Conservation (phyloP, 768 basidiomycete genomes). For the Gyrodon lividus region DNA sequence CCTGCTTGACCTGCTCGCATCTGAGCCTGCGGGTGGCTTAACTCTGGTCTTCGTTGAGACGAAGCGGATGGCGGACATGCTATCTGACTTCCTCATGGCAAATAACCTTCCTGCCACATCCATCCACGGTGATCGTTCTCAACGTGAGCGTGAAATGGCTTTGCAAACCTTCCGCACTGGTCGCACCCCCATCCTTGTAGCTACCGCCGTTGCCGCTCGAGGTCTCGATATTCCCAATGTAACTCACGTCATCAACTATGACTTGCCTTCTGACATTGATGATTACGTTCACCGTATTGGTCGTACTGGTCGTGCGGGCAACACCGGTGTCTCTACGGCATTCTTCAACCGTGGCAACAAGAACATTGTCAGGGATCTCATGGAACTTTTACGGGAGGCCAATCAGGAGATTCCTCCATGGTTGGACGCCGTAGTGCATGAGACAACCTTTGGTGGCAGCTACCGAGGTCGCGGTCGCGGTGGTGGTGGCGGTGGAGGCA, state of each 20-base stretch:
- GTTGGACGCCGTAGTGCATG: slow-evolving; percentile 85
- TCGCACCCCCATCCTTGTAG: slow-evolving; percentile 93
- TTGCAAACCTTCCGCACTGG: slow-evolving; percentile 94
- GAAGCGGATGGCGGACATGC: slow-evolving; percentile 98
- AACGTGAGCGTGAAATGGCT: slow-evolving; percentile 96
- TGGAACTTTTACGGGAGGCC: slow-evolving; percentile 93
- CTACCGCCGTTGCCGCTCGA: slow-evolving; percentile 98
- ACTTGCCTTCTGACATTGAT: slow-evolving; percentile 96
- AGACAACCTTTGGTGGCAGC: slow-evolving; percentile 68
- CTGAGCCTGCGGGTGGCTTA: slow-evolving; percentile 67
- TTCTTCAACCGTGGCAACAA: slow-evolving; percentile 95
- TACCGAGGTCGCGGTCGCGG: slow-evolving; percentile 60
- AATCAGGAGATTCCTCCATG: slow-evolving; percentile 93
- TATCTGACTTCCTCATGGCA: slow-evolving; percentile 90
- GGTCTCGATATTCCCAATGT: slow-evolving; percentile 99
- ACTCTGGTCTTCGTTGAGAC: slow-evolving; percentile 99
- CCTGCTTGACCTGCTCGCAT: slow-evolving; percentile 87
- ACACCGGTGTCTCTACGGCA: slow-evolving; percentile 92
- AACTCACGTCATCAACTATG: slow-evolving; percentile 98
- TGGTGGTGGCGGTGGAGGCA: slow-evolving; percentile 43
- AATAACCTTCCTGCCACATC: slow-evolving; percentile 89
- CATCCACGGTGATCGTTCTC: slow-evolving; percentile 97
- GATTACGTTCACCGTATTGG: slow-evolving; percentile 99
- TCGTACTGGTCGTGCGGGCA: slow-evolving; percentile 98
- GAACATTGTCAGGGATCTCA: slow-evolving; percentile 86